Base-by-base conservation (phyloP, 441 rosid species). In the Brassica balearica region DNA sequence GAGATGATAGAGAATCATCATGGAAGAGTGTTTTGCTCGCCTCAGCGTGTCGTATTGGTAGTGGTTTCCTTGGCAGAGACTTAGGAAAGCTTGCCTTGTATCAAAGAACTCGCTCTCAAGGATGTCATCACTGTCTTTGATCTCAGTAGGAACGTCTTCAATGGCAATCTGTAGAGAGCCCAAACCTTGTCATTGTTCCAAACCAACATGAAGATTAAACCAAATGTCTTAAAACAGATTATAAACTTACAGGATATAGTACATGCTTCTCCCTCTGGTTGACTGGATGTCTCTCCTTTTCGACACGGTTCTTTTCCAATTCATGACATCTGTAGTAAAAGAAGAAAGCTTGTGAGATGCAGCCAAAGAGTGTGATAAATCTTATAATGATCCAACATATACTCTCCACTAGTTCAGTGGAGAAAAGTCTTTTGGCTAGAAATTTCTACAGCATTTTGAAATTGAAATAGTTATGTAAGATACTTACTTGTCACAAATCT, bases 81-180 rank as follows among this genome's bases (percentile, higher is more conserved):
- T 95, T 82, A 95, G 79, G 84, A 95, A 95, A 78, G 99, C 98
- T 77, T 96, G 98, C 81, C 98, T 92, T 38, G 98, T 96, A 73
- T 96, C 98, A 79, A 96, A 96, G 83, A 94, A 96, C 79, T 96
- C 99, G 70, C 97, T 94, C 89, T 94, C 98, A 8, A 94, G 97
- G 81, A 93, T 93, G 75, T 84, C 98, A 80, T 95, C 99, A 75
- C 79, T 86, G 84, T 96, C 99, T 82, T 86, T 92, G 43, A 97
- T 94, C 53, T 92, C 97, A 60, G 81, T 81, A 67, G 96, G 89
- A 32, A 96, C 82, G 73, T 89, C 92, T 9, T 78, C 81, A 67
- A 96, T 87, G 78, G 88, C 88, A 84, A 84, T 85, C 99, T 96
- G 82, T 72, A 84, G 15, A 70, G n/a, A 66, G 74, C 80, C 76